Evolutionary conservation across 306 rosid genomes (phyloP), one percentile per base, ranked within the genome.

Genomic region (Citrullus colocynthis): DNA sequence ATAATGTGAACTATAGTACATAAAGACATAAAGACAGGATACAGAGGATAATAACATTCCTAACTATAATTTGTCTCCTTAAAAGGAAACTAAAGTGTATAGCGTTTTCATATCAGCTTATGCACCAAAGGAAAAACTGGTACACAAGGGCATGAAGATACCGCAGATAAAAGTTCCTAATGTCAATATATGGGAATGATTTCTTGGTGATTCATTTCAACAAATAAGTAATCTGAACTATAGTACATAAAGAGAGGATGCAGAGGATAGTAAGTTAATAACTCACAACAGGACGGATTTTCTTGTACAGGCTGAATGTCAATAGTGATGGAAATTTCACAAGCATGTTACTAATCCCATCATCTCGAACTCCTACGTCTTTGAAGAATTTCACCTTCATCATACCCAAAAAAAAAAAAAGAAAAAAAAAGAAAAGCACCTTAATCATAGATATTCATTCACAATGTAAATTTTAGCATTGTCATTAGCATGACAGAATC

Each of bases 301-400:
- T 94, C 91, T 91, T 94, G 87, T 85, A 10, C 74, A 91, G 88
- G 85, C 94, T 94, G 89, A 89, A 94, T 54, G 97, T 91, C 41
- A 94, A 88, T 81, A 94, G 79, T 6, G 91, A 78, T 71, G 98
- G 97, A 87, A 91, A 94, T 78, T 89, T 91, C 32, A 90, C 98
- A 81, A 94, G 97, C 98, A 91, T 94, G 83, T 88, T 94, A 79
- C 96, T 90, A 73, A 94, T 90, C 44, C 93, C 97, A 60, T 89
- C 97, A 54, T 91, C 84, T 74, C 74, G 88, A 83, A 94, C 81
- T 37, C 97, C 98, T 9, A 94, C 70, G 80, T 90, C 96, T 83
- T 85, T 89, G 78, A 90, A 91, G 88, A 94, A 91, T 58, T 76
- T 76, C 51, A 94, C 96, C 98, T 94, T 78, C 83, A 84, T 70